These are phyloP conservation scores for Leccinum angustisporum DNA, from an alignment of 1,284 basidiomycete genomes.

Conservation along the genomic window DNA sequence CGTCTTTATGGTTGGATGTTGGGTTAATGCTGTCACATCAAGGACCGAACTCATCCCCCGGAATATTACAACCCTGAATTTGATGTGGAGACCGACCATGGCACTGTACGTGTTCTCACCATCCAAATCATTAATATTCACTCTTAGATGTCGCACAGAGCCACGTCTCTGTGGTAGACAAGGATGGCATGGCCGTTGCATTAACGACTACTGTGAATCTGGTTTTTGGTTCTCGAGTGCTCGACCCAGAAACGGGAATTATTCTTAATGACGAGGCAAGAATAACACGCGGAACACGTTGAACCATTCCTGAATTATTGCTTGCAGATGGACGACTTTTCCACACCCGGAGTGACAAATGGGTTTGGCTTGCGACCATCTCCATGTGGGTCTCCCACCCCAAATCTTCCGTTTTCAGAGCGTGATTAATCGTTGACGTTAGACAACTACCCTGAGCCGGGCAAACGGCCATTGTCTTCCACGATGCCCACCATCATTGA, in stretches of 20 bases:
- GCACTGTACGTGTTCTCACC: slow-evolving; percentile 60
- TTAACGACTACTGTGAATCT: slow-evolving; percentile 88
- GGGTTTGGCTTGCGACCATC: slow-evolving; percentile 83
- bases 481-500: slow-evolving; percentile 83
- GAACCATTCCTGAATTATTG: slow-evolving; percentile 10
- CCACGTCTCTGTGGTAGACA: slow-evolving; percentile 80
- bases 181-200: slow-evolving; percentile 81
- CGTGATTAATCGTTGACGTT: background rate
- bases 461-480: slow-evolving; percentile 87
- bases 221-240: slow-evolving; percentile 83
- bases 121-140: slow-evolving; percentile 6
- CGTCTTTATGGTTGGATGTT: slow-evolving; percentile 1
- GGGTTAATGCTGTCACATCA: slow-evolving; percentile 17
- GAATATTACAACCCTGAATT: slow-evolving; percentile 85
- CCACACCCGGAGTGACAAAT: slow-evolving; percentile 78
- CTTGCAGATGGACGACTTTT: slow-evolving; percentile 84
- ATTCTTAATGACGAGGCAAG: slow-evolving; percentile 83
- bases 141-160: slow-evolving; percentile 47
- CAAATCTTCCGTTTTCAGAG: background rate
- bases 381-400: slow-evolving; percentile 56
- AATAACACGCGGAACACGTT: background rate
- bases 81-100: slow-evolving; percentile 78
- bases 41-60: slow-evolving; percentile 78
- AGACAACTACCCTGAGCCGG: slow-evolving; percentile 87
- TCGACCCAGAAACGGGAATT: slow-evolving; percentile 84